Base-by-base conservation (phyloP, 768 basidiomycete genomes). In the Termitomyces sp. region DNA sequence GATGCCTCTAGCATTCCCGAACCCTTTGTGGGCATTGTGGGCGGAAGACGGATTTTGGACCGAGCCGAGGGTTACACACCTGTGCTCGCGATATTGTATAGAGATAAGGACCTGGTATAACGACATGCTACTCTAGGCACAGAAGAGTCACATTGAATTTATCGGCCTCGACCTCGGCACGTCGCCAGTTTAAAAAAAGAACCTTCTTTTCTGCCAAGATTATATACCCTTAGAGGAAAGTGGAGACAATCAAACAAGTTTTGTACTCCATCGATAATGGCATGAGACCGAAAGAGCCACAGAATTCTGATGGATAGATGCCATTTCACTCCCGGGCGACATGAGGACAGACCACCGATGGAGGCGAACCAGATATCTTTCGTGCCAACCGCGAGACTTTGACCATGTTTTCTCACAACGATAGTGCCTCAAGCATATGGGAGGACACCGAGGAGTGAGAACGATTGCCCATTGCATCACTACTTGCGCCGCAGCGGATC, bases 191-290 rank as follows among this genome's bases (percentile, higher is more conserved):
- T 23, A 23, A 26, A 28, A 18, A 52, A 28, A 9, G 36, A 35
- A 26, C 23, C 26, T 36, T 32, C 32, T 7, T 30, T 50, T 50
- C 14, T 18, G 43, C 35, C 44, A 30, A 58, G 50, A 35, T 18
- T 2, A 6, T 6, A 20, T 44, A 51, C 43, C 57, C 50, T 58
- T 58, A 28, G 35, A 52, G 57, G 50, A 58, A 58, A 50, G 57
- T 46, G 33, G 16, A 14, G 12, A 40, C 4, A 38, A 26, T 10
- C 7, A 26, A 32, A 26, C 2, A 43, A 4, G 10, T 12, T 23
- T 51, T 50, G 1, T 18, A 28, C 4, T 14, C 41, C 50, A 58
- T 58, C 43, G 57, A 58, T 58, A 58, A 52, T n/a, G 43, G 18
- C 57, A 58, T n/a, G 50, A 40, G 57, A 33, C 50, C 14, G 14